These are phyloP conservation scores for Calvatia gigantea DNA, from an alignment of 768 basidiomycete genomes.

Conservation along the genomic window DNA sequence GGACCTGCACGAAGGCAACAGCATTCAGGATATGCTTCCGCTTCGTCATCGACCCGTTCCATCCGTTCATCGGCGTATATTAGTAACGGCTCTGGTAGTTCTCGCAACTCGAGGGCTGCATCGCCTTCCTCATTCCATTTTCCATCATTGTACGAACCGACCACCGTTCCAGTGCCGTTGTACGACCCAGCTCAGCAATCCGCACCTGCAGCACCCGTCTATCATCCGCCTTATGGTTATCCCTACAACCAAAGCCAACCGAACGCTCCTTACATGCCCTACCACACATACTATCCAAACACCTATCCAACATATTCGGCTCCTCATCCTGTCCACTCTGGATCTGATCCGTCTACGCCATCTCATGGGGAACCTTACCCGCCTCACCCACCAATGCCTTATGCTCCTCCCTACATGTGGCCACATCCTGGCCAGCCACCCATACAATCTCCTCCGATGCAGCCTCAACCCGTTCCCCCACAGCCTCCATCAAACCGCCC, in stretches of 20 bases:
- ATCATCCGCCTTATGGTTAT: conserved; percentile 20
- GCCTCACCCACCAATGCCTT: conserved; percentile 11
- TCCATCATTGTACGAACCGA: conserved; percentile 69
- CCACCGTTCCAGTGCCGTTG: conserved; percentile 32
- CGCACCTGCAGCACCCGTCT: conserved; percentile 11
- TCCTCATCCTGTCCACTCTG: conserved; percentile 16
- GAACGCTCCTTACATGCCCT: conserved; percentile 24
- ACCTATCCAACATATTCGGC: conserved; percentile 21
- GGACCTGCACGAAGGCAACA: conserved; percentile 50
- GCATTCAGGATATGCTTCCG: conserved; percentile 38
- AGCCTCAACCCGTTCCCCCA: conserved; percentile 5
- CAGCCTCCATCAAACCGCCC: conserved; percentile 14
- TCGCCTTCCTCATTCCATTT: conserved; percentile 72
- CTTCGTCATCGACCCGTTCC: conserved; percentile 59
- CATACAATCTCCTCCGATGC: conserved; percentile 14
- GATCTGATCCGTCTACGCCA: conserved; percentile 15
- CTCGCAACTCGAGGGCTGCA: conserved; percentile 69
- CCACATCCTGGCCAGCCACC: conserved; percentile 13
- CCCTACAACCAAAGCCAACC: conserved; percentile 34
- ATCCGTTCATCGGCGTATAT: conserved; percentile 51
- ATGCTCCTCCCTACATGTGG: conserved; percentile 15
- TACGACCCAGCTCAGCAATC: conserved; percentile 47
- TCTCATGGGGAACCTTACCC: conserved; percentile 14
- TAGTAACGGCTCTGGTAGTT: conserved; percentile 53
- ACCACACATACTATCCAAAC: conserved; percentile 14